phyloP scores from a whole-genome alignment of 441 rosid species.

The Jatropha multifida region DNA sequence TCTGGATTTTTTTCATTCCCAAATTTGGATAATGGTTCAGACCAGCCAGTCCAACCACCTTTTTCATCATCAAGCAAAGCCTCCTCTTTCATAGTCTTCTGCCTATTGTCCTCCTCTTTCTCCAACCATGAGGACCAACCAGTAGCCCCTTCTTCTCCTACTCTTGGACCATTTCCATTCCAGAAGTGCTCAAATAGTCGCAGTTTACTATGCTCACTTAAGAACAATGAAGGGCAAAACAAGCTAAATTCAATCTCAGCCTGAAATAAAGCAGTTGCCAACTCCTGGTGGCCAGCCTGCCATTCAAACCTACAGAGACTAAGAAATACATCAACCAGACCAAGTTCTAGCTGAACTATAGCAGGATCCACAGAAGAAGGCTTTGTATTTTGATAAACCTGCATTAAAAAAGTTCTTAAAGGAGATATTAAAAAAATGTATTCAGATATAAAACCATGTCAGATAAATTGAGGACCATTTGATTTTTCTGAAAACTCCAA shows the following conservation, averaged over 20 bases:
- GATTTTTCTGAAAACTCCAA: neutral
- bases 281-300: constrained; percentile 87
- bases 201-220: constrained; percentile 72
- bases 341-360: constrained; percentile 62
- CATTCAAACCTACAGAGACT: constrained; percentile 91
- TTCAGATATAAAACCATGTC: neutral
- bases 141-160: constrained; percentile 93
- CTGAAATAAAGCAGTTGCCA: constrained; percentile 89
- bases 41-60: constrained; percentile 99
- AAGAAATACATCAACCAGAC: constrained; percentile 81
- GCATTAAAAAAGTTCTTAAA: constrained; percentile 33
- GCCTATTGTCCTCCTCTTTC: constrained; percentile 92
- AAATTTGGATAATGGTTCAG: constrained; percentile 55
- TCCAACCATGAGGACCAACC: constrained; percentile 93
- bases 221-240: constrained; percentile 74
- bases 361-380: constrained; percentile 42
- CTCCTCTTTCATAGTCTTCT: constrained; percentile 64
- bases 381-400: constrained; percentile 52
- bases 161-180: constrained; percentile 78
- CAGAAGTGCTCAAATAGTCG: constrained; percentile 94
- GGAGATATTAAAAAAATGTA: neutral
- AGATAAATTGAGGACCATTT: constrained; percentile 1
- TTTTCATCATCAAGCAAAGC: constrained; percentile 44
- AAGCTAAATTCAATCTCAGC: constrained; percentile 87
- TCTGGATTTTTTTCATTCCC: constrained; percentile 38